A percentile compares a stretch with the other conserved stretches of the same genome.
phyloP scores from a whole-genome alignment of 2,329 filamentous ascomycete species.

The Neophaeococcomyces aloes region DNA sequence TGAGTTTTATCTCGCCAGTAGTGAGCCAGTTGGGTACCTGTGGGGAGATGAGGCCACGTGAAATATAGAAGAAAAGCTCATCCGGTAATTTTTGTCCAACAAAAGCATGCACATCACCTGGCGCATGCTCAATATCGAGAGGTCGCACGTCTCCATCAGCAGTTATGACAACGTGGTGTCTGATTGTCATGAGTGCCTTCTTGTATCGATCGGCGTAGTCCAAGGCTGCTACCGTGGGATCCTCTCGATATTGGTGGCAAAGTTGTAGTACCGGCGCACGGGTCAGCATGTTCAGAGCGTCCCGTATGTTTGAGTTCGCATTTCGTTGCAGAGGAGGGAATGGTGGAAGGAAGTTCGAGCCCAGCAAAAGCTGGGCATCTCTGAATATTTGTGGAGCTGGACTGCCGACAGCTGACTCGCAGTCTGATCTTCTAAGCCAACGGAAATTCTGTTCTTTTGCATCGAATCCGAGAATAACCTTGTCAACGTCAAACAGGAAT shows the following conservation, averaged over 20 bases:
- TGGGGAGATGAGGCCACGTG: conserved; percentile 67
- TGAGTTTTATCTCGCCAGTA: conserved; percentile 64
- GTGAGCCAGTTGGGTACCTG: conserved; percentile 74
- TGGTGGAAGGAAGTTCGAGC: conserved; percentile 65
- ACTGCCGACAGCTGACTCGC: conserved; percentile 55
- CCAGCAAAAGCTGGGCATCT: conserved; percentile 72
- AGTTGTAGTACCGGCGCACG: conserved; percentile 58
- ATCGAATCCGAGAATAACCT: conserved; percentile 51
- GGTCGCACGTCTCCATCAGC: conserved; percentile 67
- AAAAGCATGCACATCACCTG: conserved; percentile 77
- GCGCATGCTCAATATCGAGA: conserved; percentile 61
- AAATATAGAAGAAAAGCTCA: conserved; percentile 84
- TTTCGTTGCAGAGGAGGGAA: conserved; percentile 66
- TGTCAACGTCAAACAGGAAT: conserved; percentile 73
- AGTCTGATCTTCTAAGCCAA: conserved; percentile 54
- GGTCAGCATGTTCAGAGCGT: conserved; percentile 68
- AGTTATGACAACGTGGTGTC: conserved; percentile 76
- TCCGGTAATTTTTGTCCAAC: conserved; percentile 81
- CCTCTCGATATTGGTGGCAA: conserved; percentile 69
- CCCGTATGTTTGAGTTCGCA: conserved; percentile 50
- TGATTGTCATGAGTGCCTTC: conserved; percentile 72
- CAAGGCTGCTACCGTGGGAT: conserved; percentile 58
- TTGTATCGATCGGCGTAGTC: conserved; percentile 79
- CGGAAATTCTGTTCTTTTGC: conserved; percentile 52
- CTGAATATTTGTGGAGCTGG: conserved; percentile 64